Conservation (phyloP, 176 grass and related monocot species). For the Cocos nucifera region DNA sequence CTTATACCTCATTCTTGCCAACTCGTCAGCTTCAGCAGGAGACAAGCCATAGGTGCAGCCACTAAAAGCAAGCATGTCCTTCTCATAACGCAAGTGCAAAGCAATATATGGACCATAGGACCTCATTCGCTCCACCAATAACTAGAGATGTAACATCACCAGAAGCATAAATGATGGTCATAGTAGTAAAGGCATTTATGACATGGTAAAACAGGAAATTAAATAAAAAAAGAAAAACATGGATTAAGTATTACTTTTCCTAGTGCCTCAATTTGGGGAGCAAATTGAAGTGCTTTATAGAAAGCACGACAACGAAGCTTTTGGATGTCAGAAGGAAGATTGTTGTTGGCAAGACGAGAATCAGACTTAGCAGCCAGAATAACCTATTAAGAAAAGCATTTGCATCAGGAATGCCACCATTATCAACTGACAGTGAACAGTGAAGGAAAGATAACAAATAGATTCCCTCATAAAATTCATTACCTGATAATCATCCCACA, state of each 20-base stretch:
- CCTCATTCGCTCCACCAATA: conserved; percentile 90
- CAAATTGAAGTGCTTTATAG: conserved; percentile 23
- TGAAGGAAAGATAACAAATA: too few relatives aligned
- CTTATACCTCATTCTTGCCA: conserved; percentile 60
- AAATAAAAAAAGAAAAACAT: too few relatives aligned
- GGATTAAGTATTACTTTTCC: conserved; percentile 26
- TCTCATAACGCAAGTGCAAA: conserved; percentile 98
- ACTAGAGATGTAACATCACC: conserved; percentile 29
- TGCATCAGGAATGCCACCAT: conserved; percentile 11
- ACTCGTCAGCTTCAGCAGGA: conserved; percentile 70
- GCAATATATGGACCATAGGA: conserved; percentile 84
- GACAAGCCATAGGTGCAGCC: conserved; percentile 91
- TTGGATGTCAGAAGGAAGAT: conserved; percentile 1
- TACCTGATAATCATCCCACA: conserved; percentile 78
- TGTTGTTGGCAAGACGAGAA: conserved; percentile 10
- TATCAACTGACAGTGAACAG: too few relatives aligned
- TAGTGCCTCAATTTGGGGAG: conserved; percentile 1
- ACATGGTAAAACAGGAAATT: too few relatives aligned
- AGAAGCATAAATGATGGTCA: too few relatives aligned
- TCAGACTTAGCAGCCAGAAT: conserved; percentile 4
- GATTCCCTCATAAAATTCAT: too few relatives aligned
- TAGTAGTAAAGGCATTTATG: too few relatives aligned
- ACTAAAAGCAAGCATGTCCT: conserved; percentile 99
- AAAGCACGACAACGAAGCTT: conserved; percentile 6
- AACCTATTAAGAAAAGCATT: background rate